Conservation (phyloP, 1,139 yeast species). For the Protomyces pachydermus region DNA sequence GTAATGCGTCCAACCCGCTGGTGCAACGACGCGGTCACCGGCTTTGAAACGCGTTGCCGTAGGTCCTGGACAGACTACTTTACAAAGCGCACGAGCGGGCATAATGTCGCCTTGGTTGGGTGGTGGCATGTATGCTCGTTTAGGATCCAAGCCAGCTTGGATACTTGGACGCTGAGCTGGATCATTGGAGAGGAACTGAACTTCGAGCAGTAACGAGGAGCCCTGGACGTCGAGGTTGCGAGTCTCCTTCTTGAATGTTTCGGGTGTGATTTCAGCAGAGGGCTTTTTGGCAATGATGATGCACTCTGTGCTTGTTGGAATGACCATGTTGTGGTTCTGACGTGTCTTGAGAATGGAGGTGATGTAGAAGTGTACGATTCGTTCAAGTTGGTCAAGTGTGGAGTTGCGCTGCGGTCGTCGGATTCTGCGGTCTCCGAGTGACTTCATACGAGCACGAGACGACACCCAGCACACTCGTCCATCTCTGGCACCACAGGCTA, state of each 20-base stretch:
- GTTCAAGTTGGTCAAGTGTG: too few relatives aligned
- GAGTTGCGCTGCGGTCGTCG: too few relatives aligned
- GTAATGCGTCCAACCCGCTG: constrained; percentile 4
- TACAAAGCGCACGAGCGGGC: neutral
- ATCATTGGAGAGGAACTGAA: neutral
- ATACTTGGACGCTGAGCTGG: neutral
- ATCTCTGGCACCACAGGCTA: too few relatives aligned
- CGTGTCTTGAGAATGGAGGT: too few relatives aligned
- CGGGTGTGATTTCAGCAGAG: neutral
- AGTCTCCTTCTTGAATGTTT: neutral
- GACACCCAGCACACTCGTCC: too few relatives aligned
- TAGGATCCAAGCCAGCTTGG: neutral
- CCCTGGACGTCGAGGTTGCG: neutral
- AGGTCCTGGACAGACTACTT: neutral
- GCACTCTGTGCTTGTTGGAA: neutral
- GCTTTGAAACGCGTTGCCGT: constrained; percentile 9
- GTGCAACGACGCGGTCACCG: constrained; percentile 29
- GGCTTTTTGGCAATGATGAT: neutral
- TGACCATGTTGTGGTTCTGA: neutral
- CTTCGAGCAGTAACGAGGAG: neutral
- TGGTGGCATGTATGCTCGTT: neutral
- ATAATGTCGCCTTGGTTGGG: neutral
- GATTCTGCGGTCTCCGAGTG: too few relatives aligned
- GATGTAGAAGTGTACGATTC: too few relatives aligned
- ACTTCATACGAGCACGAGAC: too few relatives aligned